A percentile compares a stretch with the other conserved stretches of the same genome.
Evolutionary conservation across 225 moss, liverwort and hornwort genomes (phyloP).

Genomic region (Rhytidiadelphus loreus): DNA sequence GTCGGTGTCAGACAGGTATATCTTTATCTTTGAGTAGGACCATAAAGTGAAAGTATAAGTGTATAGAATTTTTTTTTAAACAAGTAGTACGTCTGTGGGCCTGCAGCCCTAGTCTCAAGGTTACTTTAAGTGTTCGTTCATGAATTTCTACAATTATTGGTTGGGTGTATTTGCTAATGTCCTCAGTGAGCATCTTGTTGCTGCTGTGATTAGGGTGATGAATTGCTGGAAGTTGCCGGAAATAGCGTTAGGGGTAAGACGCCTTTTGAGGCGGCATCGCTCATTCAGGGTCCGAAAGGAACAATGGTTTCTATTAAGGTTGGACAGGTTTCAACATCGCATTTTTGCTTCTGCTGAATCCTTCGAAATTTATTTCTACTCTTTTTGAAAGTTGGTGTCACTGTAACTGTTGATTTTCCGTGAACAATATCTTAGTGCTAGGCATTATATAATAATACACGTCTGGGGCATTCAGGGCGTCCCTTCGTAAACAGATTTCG

Average conservation of each 20-base stretch:
- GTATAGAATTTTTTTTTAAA: not conserved
- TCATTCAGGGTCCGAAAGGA: slow-evolving; percentile 87
- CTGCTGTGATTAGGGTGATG: slow-evolving; percentile 56
- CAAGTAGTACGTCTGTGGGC: not conserved
- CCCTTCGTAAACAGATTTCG: not conserved
- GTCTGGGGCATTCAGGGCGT: not conserved
- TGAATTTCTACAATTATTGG: not conserved
- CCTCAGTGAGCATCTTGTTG: not conserved
- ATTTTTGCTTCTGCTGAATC: not conserved
- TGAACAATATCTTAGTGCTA: not conserved
- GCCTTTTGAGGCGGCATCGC: slow-evolving; percentile 86
- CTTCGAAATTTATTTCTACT: not conserved
- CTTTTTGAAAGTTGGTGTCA: not conserved
- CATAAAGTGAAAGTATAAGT: not conserved
- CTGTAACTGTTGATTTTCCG: not conserved
- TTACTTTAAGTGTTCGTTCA: not conserved
- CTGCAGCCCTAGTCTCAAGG: not conserved
- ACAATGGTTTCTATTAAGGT: slow-evolving; percentile 80
- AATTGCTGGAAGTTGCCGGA: slow-evolving; percentile 69
- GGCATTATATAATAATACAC: not conserved
- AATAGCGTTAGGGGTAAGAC: slow-evolving; percentile 49
- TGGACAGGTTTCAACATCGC: not conserved
- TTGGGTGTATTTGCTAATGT: not conserved
- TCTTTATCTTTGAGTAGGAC: not conserved
- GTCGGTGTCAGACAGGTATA: slow-evolving; percentile 74